These are phyloP conservation scores for Sphagnum contortum DNA, from an alignment of 225 moss, liverwort and hornwort species.

Conservation along the genomic window DNA sequence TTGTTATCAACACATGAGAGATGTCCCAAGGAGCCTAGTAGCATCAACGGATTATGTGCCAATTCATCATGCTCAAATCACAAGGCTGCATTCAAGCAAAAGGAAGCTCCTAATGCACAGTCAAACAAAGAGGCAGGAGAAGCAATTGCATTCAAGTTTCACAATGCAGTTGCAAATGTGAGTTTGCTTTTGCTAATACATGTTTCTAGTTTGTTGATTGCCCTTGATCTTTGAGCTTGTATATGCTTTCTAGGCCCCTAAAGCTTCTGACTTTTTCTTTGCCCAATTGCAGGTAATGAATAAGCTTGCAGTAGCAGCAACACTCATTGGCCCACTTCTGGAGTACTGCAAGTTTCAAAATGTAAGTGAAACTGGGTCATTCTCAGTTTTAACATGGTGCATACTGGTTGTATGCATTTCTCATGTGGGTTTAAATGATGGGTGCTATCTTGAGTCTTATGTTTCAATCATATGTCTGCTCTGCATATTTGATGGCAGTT, in stretches of 20 bases:
- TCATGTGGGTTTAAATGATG: background rate
- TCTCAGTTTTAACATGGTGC: background rate
- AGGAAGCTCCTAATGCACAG: slow-evolving; percentile 19
- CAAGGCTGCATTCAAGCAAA: slow-evolving; percentile 26
- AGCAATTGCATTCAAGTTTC: slow-evolving; percentile 57
- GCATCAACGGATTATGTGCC: slow-evolving; percentile 13
- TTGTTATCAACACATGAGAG: slow-evolving; percentile 45
- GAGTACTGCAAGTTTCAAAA: slow-evolving; percentile 69
- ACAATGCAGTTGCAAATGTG: slow-evolving; percentile 67
- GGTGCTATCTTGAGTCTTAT: background rate
- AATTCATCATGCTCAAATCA: slow-evolving; percentile 10
- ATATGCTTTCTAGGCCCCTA: slow-evolving; percentile 5
- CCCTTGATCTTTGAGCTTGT: background rate
- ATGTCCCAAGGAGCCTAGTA: slow-evolving; percentile 13
- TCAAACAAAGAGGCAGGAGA: slow-evolving; percentile 14
- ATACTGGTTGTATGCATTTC: background rate
- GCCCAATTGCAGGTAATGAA: slow-evolving; percentile 50
- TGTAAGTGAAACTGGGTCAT: slow-evolving; percentile 28
- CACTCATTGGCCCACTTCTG: slow-evolving; percentile 62
- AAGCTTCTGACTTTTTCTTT: slow-evolving; percentile 1
- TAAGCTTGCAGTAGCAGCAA: slow-evolving; percentile 46
- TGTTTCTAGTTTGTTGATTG: too few relatives aligned
- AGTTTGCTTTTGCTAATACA: background rate
- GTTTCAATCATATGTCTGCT: background rate
- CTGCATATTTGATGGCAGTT: slow-evolving; percentile 2